phyloP scores from a whole-genome alignment of 1,284 basidiomycete species.

The Paramarasmius palmivorus region DNA sequence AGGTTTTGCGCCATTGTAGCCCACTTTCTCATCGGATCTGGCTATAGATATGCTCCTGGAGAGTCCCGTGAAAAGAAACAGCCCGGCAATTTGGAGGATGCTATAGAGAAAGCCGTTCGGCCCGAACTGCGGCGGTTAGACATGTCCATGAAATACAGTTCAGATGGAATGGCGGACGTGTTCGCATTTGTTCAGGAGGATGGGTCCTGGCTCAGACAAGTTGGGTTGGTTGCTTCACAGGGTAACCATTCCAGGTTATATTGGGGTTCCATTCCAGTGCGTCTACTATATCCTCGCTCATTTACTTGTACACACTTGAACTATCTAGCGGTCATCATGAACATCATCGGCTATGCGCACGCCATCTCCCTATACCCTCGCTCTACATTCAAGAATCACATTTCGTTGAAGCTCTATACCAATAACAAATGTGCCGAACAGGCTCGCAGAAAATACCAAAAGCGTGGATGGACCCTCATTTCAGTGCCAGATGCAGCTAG shows the following conservation, averaged over 20 bases:
- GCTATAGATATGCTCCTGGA: neutral
- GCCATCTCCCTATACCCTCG: slow-evolving; percentile 28
- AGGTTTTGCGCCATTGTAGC: neutral
- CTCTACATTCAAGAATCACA: slow-evolving; percentile 26
- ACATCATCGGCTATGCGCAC: slow-evolving; percentile 21
- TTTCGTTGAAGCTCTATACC: slow-evolving; percentile 11
- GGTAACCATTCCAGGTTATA: neutral
- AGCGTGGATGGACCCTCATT: neutral
- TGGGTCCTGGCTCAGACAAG: neutral
- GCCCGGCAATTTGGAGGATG: neutral
- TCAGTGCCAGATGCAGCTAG: neutral
- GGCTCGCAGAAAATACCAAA: neutral
- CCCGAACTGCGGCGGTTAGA: neutral
- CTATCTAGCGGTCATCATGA: slow-evolving; percentile 24
- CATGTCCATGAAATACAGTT: neutral
- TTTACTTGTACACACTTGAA: neutral
- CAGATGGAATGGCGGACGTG: neutral
- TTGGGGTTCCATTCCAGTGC: slow-evolving; percentile 3
- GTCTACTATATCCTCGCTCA: neutral
- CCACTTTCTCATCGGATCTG: neutral
- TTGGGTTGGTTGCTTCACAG: neutral
- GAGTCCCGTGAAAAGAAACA: neutral
- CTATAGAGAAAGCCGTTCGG: neutral
- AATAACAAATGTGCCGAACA: neutral
- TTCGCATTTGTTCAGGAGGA: neutral